phyloP scores from a whole-genome alignment of 2,329 filamentous ascomycete species.

The Hirsutella rhossiliensis region DNA sequence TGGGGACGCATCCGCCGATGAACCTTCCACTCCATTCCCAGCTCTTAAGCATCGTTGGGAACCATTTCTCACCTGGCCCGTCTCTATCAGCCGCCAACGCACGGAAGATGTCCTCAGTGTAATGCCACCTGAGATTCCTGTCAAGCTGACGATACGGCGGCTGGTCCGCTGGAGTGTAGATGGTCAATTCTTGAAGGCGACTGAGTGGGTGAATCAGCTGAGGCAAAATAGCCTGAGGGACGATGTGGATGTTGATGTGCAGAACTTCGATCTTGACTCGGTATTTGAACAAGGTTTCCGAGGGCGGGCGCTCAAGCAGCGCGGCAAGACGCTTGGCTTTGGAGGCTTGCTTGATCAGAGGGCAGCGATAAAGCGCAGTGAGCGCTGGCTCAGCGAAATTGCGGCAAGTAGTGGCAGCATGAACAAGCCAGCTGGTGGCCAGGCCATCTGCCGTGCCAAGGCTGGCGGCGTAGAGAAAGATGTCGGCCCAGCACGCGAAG shows the following conservation, averaged over 20 bases:
- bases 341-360: conserved; percentile 41
- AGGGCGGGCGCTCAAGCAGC: conserved; percentile 41
- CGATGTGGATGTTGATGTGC: conserved; percentile 58
- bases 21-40: conserved; percentile 52
- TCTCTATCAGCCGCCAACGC: conserved; percentile 43
- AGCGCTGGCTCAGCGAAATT: conserved; percentile 61
- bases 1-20: conserved; percentile 29
- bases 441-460: conserved; percentile 26
- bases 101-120: conserved; percentile 53
- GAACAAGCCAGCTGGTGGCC: conserved; percentile 51
- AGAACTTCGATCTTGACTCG: conserved; percentile 58
- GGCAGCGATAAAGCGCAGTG: conserved; percentile 57
- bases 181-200: conserved; percentile 55
- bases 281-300: conserved; percentile 47
- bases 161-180: conserved; percentile 59
- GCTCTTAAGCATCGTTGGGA: conserved; percentile 28
- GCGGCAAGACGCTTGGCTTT: conserved; percentile 33
- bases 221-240: conserved; percentile 28
- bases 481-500: conserved; percentile 55
- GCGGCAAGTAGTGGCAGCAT: conserved; percentile 49
- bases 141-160: conserved; percentile 51
- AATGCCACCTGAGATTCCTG: conserved; percentile 53
- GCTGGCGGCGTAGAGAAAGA: conserved; percentile 57
- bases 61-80: conserved; percentile 18
- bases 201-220: conserved; percentile 52